Conservation (phyloP, 192 early-diverging fungal genomes). For the Helicostylum pulchrum region DNA sequence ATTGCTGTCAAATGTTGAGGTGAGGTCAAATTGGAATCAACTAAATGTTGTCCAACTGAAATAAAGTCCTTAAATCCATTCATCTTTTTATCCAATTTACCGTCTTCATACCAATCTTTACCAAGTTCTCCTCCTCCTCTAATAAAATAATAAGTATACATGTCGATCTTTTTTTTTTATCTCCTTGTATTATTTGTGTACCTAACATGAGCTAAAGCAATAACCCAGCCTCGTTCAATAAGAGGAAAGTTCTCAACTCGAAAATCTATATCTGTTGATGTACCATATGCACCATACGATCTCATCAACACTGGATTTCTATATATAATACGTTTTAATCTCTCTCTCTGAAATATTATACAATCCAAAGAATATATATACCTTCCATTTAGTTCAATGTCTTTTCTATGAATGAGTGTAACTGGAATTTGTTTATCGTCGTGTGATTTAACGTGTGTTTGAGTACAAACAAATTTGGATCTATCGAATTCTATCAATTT, state of each 20-base stretch:
- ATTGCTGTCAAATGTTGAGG: constrained; percentile 57
- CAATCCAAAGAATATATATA: too few species aligned
- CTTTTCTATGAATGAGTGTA: constrained; percentile 58
- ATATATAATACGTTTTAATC: neutral
- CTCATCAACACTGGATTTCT: constrained; percentile 63
- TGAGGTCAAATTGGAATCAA: constrained; percentile 55
- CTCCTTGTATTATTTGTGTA: constrained; percentile 2
- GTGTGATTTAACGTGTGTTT: constrained; percentile 43
- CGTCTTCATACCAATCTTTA: constrained; percentile 71
- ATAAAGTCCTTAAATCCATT: constrained; percentile 76
- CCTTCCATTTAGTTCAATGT: constrained; percentile 41
- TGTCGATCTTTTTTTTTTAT: neutral
- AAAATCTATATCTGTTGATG: constrained; percentile 72
- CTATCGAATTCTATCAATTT: constrained; percentile 39
- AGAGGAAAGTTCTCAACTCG: constrained; percentile 72
- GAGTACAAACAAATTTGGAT: constrained; percentile 43
- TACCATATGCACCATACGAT: constrained; percentile 82
- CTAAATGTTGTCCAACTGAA: constrained; percentile 59
- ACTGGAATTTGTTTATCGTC: constrained; percentile 56
- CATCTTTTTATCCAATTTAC: constrained; percentile 65
- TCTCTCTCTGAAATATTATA: neutral
- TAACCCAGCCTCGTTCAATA: constrained; percentile 75
- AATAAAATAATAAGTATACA: constrained; percentile 1
- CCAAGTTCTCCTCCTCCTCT: constrained; percentile 81
- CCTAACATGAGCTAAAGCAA: constrained; percentile 78